Conservation (phyloP, 208 protist genomes). For the Crithidia sp. region DNA sequence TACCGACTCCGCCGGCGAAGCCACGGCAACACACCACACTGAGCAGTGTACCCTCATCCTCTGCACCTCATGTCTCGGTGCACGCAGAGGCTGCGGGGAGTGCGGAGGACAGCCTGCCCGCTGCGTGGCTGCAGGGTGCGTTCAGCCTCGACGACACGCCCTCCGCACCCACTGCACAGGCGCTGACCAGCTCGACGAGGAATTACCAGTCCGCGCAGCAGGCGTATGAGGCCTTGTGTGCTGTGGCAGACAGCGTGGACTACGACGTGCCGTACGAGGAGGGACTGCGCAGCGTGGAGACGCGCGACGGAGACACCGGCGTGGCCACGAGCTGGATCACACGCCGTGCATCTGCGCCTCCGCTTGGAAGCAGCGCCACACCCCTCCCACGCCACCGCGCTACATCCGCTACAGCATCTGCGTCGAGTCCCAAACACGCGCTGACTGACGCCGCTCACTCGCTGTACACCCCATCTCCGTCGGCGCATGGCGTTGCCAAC, state of each 20-base stretch:
- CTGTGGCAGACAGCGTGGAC: constrained; percentile 23
- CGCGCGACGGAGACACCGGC: constrained; percentile 24
- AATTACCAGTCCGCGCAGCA: not conserved
- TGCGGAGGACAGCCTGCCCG: constrained; percentile 5
- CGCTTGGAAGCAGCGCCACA: not conserved
- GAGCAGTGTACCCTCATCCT: too few relatives aligned
- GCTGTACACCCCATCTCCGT: not conserved
- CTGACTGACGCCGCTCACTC: not conserved
- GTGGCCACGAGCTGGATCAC: constrained; percentile 28
- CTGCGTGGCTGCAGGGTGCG: constrained; percentile 28
- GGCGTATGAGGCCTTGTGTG: constrained; percentile 25
- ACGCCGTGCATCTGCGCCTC: constrained; percentile 6
- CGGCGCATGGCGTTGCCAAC: not conserved
- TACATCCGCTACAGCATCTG: too few relatives aligned
- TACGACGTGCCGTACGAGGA: constrained; percentile 36
- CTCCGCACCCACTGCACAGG: not conserved
- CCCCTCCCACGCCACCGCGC: too few relatives aligned
- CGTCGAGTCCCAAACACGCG: not conserved
- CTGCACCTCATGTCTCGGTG: not conserved
- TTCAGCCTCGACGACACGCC: constrained; percentile 8
- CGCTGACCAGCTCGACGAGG: not conserved
- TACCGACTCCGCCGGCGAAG: not conserved
- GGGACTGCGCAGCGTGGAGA: constrained; percentile 25
- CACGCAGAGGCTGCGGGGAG: not conserved
- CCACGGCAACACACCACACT: not conserved